phyloP scores from a whole-genome alignment of 2,329 filamentous ascomycete species.

The Colletotrichum sublineola region DNA sequence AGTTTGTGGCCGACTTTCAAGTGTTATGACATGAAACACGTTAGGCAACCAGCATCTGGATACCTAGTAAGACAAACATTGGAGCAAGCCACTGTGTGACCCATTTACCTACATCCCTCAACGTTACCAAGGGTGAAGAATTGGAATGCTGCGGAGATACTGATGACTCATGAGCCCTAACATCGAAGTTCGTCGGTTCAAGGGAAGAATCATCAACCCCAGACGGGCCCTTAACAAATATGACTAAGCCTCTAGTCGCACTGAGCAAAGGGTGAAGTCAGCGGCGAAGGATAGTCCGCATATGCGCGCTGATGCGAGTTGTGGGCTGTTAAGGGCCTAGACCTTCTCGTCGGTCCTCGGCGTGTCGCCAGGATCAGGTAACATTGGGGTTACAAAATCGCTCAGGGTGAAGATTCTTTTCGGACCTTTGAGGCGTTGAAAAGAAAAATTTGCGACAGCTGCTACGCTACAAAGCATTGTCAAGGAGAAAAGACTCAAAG shows the following conservation, averaged over 20 bases:
- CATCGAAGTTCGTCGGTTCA: not conserved
- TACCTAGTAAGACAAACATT: not conserved
- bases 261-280: not conserved
- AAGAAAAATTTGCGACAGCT: not conserved
- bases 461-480: slow-evolving; percentile 13
- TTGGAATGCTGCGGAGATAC: not conserved
- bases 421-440: slow-evolving; percentile 9
- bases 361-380: slow-evolving; percentile 8
- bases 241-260: slow-evolving; percentile 21
- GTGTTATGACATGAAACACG: not conserved
- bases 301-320: slow-evolving; percentile 1
- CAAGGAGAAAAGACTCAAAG: slow-evolving; percentile 1
- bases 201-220: slow-evolving; percentile 1
- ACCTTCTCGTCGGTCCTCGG: slow-evolving; percentile 12
- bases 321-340: slow-evolving; percentile 9
- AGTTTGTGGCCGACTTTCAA: not conserved
- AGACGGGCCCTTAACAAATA: not conserved
- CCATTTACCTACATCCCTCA: not conserved
- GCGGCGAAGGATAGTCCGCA: slow-evolving; percentile 17
- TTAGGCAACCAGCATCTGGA: not conserved
- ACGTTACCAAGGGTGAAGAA: not conserved
- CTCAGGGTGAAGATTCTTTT: slow-evolving; percentile 19
- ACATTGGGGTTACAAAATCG: slow-evolving; percentile 21
- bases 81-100: not conserved
- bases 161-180: not conserved